Conservation (phyloP, 495 filamentous ascomycete species). For the Stereocaulon alpinum region DNA sequence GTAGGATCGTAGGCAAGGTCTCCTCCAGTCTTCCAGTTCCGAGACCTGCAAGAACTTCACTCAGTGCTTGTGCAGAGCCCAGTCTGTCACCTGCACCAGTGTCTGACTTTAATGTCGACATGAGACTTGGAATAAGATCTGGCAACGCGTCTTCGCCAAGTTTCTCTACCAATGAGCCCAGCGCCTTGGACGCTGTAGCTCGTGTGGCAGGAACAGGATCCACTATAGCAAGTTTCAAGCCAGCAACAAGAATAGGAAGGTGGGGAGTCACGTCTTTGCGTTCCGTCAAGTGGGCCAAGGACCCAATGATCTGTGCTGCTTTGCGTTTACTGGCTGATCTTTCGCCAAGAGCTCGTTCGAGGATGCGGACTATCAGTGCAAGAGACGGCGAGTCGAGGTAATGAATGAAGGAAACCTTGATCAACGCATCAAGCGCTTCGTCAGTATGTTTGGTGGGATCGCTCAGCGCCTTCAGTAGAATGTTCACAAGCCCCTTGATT, state of each 20-base stretch:
- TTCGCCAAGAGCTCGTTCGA: constrained; percentile 84
- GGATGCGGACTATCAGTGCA: constrained; percentile 85
- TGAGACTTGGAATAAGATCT: constrained; percentile 93
- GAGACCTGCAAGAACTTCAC: constrained; percentile 89
- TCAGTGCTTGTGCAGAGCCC: constrained; percentile 92
- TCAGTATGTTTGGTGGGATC: constrained; percentile 97
- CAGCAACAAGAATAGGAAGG: constrained; percentile 84
- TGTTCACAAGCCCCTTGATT: constrained; percentile 78
- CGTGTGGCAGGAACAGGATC: constrained; percentile 96
- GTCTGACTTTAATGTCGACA: constrained; percentile 94
- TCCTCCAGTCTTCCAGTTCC: constrained; percentile 89
- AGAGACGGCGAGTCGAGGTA: constrained; percentile 94
- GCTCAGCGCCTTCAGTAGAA: constrained; percentile 90
- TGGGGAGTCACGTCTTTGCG: constrained; percentile 87
- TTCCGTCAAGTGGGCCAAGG: constrained; percentile 91
- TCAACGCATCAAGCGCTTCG: constrained; percentile 82
- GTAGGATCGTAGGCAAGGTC: constrained; percentile 89
- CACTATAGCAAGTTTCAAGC: constrained; percentile 76
- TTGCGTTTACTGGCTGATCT: constrained; percentile 91
- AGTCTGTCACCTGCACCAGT: constrained; percentile 90
- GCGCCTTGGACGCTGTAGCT: constrained; percentile 89
- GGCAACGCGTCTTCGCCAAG: constrained; percentile 93
- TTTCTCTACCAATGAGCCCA: constrained; percentile 93
- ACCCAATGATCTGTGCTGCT: constrained; percentile 92
- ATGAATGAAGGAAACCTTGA: constrained; percentile 92